A percentile compares a stretch with the other conserved stretches of the same genome.
These are phyloP conservation scores for Barnettozyma pratensis DNA, from an alignment of 805 yeast genomes.

Conservation along the genomic window DNA sequence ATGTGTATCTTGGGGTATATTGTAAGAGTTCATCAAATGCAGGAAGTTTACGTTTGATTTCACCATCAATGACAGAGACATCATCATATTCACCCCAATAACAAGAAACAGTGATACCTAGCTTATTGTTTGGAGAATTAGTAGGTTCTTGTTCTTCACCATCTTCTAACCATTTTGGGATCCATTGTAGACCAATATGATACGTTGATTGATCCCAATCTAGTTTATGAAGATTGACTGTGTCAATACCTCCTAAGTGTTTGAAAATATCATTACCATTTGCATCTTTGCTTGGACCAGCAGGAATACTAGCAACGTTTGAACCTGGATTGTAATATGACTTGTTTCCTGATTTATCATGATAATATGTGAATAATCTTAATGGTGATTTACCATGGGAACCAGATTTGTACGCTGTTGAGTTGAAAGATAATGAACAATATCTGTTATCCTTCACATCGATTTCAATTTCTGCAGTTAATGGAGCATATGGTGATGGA, in stretches of 20 bases:
- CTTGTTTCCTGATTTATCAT: constrained; percentile 23
- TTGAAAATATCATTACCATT: constrained; percentile 45
- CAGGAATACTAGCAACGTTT: constrained; percentile 8
- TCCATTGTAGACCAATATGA: constrained; percentile 70
- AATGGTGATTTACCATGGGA: constrained; percentile 50
- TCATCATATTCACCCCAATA: constrained; percentile 72
- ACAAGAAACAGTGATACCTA: constrained; percentile 62
- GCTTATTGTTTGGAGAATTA: constrained; percentile 28
- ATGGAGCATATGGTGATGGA: constrained; percentile 56
- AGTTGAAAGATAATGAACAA: constrained; percentile 58
- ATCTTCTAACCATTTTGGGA: constrained; percentile 49
- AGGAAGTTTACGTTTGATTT: constrained; percentile 44
- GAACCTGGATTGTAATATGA: neutral
- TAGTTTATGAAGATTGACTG: constrained; percentile 58
- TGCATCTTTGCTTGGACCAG: constrained; percentile 27
- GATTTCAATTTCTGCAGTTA: constrained; percentile 57
- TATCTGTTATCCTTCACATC: constrained; percentile 56
- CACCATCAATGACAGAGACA: constrained; percentile 35
- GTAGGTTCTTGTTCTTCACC: constrained; percentile 26
- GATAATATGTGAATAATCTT: constrained; percentile 51
- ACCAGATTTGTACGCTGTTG: constrained; percentile 34
- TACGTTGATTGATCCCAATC: constrained; percentile 49
- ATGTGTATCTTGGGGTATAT: constrained; percentile 59
- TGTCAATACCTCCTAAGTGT: constrained; percentile 57
- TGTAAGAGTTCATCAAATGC: constrained; percentile 67